Base-by-base conservation (phyloP, 805 yeast species). In the Myxozyma geophila region DNA sequence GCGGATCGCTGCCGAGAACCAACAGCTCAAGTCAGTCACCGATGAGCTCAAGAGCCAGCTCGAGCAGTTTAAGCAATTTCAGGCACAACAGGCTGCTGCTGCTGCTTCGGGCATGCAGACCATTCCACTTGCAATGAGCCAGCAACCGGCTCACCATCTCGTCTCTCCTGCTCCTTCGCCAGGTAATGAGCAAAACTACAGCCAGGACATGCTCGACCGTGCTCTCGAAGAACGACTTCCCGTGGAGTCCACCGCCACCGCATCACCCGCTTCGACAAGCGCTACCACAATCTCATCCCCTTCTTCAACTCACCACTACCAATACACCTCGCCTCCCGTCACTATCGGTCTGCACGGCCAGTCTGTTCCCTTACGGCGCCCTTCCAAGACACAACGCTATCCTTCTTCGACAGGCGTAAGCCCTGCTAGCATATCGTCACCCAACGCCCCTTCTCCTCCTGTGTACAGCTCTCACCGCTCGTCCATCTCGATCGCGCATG, bases 151-250 rank as follows among this genome's bases (percentile, higher is more conserved):
- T 10, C 62, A 69, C 39, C 85, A 82, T 68, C 82, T 80, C 68
- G 80, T 83, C 6, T 80, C 84, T 39, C 87, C 86, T 1, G 85
- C 84, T 12, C 82, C 83, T 8, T 80, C 85, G 0, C 80, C 81
- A 13, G 79, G 80, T 67, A 57, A 35, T 36, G 67, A 66, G 52
- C 47, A 40, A 46, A 53, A 43, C n/a, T 64, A 61, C 50, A 43
- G 59, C 39, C 68, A 61, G 43, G 67, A 67, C 33, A 52, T 67
- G 60, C 62, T 62, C 12, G 68, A 62, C 56, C 64, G 67, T 12
- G 70, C 67, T 2, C 55, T 66, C 12, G 67, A 66, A 28, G 67
- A 64, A 50, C 67, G 67, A 10, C 35, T 65, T n/a, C 67, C 67
- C 12, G 68, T 64, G 1, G 55, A 57, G 39, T n/a, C 58, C 13